Conservation (phyloP, 164 flowering plant genomes). For the Kingdonia uniflora region DNA sequence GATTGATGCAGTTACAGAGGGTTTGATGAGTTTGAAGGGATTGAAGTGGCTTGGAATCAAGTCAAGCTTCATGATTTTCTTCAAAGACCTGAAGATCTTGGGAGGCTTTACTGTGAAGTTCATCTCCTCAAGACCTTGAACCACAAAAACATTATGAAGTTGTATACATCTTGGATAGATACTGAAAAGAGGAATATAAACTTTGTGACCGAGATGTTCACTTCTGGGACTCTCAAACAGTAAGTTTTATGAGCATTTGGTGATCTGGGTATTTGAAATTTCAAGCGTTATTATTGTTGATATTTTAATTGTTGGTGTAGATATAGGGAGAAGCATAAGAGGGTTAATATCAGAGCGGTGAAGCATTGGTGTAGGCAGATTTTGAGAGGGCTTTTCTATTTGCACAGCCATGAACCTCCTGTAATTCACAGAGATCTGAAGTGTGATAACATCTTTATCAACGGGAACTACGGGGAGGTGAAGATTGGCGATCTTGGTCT, state of each 20-base stretch:
- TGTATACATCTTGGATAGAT: slow-evolving; percentile 95
- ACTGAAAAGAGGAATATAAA: slow-evolving; percentile 72
- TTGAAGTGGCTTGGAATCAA: slow-evolving; percentile 98
- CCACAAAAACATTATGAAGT: slow-evolving; percentile 90
- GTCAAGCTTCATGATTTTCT: slow-evolving; percentile 81
- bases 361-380: slow-evolving; percentile 99
- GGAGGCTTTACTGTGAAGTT: slow-evolving; percentile 84
- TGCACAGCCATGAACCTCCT: slow-evolving; percentile 85
- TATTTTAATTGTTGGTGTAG: slow-evolving; percentile 21
- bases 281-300: background rate
- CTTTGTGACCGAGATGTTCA: slow-evolving; percentile 95
- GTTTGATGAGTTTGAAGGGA: slow-evolving; percentile 95
- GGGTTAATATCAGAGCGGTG: slow-evolving; percentile 83
- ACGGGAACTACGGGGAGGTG: slow-evolving; percentile 94
- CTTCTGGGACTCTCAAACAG: slow-evolving; percentile 97
- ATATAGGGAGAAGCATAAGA: slow-evolving; percentile 84
- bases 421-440: slow-evolving; percentile 95
- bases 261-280: slow-evolving; percentile 1
- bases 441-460: slow-evolving; percentile 92
- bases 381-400: slow-evolving; percentile 79
- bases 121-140: slow-evolving; percentile 88
- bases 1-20: slow-evolving; percentile 62
- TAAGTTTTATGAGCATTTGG: slow-evolving; percentile 12
- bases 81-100: slow-evolving; percentile 77
- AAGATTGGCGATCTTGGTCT: slow-evolving; percentile 97